Evolutionary conservation across 495 filamentous ascomycete species (phyloP), one percentile per base, ranked within the genome.

Genomic region (Penicillium cinerascens): DNA sequence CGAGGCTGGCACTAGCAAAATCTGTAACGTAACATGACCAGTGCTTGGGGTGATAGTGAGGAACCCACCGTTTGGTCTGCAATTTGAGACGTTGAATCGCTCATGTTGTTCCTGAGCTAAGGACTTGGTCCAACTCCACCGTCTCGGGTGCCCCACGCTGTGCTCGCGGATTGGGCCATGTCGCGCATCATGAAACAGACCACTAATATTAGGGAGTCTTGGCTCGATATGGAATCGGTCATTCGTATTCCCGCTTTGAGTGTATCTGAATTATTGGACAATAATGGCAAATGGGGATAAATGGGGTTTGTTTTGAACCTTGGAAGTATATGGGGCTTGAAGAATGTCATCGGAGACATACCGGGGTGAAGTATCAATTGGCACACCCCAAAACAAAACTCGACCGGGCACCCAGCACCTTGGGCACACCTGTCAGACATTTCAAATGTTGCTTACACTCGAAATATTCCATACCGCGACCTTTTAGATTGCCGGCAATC

Each of bases 101-200:
- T 44, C 49, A 15, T 16, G 18, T 33, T 36, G 20, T 44, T 44
- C 33, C 49, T 44, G 49, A 15, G 21, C 49, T 50, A 22, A 43
- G 16, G 29, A 25, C 13, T 37, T 13, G 6, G 17, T n/a, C n/a
- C n/a, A n/a, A n/a, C n/a, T n/a, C n/a, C n/a, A n/a, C n/a, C 40
- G 48, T 51, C 27, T 51, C 41, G 40, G 22, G 21, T 20, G 33
- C 49, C 49, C 49, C 49, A 51, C 49, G 49, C 40, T 51, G 26
- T 20, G 20, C 41, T n/a, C 20, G 13, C 21, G 41, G 49, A 51
- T 51, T 51, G 49, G 49, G 41, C 20, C 18, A 41, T 40, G 8
- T n/a, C 20, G 49, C 41, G 49, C 41, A 51, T 51, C 11, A 51
- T 51, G 49, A 51, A 51, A 51, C 49, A 21, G 29, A 22, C 18